Conservation (phyloP, 441 rosid genomes). For the Mallotus repandus region DNA sequence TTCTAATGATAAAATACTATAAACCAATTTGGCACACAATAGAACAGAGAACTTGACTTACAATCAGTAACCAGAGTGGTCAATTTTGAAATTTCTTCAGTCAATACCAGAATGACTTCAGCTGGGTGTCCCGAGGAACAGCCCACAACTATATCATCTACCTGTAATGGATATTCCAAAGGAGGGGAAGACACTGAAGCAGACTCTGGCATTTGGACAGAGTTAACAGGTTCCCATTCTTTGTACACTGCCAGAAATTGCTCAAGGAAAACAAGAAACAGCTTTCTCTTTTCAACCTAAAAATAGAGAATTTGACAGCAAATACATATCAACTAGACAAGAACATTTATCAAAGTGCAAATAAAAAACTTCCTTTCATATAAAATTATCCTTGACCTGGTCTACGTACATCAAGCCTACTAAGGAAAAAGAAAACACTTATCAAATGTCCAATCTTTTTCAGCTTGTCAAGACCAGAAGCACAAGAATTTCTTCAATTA, state of each 20-base stretch:
- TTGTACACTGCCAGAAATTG: conserved; percentile 56
- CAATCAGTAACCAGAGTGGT: conserved; percentile 46
- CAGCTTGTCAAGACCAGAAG: too few relatives aligned
- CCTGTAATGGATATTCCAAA: conserved; percentile 31
- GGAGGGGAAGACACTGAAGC: conserved; percentile 33
- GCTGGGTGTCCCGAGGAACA: conserved; percentile 72
- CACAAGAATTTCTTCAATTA: not conserved
- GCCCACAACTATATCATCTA: conserved; percentile 44
- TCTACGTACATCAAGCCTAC: not conserved
- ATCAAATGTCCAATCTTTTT: too few relatives aligned
- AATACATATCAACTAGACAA: not conserved
- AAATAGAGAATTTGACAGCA: conserved; percentile 19
- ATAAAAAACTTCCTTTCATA: not conserved
- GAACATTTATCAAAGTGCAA: not conserved
- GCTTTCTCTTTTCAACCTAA: conserved; percentile 63
- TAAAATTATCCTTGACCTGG: not conserved
- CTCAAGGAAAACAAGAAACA: conserved; percentile 58
- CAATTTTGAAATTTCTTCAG: conserved; percentile 51
- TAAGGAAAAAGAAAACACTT: not conserved
- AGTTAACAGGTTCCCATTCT: conserved; percentile 61
- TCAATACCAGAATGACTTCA: conserved; percentile 47
- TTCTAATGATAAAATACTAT: conserved; percentile 22
- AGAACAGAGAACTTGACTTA: conserved; percentile 40
- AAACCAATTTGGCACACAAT: conserved; percentile 11
- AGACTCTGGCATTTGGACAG: conserved; percentile 44